Evolutionary conservation across 1,284 basidiomycete genomes (phyloP), one percentile per base, ranked within the genome.

Genomic region (Schizopora paradoxa): DNA sequence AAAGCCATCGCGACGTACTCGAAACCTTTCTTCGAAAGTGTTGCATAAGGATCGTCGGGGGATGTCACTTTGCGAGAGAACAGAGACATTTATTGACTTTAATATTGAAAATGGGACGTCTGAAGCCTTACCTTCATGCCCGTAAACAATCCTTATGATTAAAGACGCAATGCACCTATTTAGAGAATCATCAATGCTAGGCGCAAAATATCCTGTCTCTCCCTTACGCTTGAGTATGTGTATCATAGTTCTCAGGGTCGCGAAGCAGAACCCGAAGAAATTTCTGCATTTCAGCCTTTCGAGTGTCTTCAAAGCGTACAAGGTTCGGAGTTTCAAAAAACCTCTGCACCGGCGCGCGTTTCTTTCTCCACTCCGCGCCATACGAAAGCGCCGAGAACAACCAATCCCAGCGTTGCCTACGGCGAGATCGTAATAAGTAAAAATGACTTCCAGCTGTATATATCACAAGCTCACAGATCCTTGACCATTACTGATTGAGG

Each of bases 21-120:
- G 23, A 61, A 41, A 2, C 58, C 58, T 13, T 54, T 51, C 45
- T 62, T 72, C 3, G 72, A 73, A 5, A 72, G 54, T 1, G 61
- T 54, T 5, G 76, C 67, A 50, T 69, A 75, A 11, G 62, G 51
- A 45, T 74, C 73, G 5, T 68, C 68, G 32, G 10, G 22, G 28
- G 7, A 5, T 6, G 18, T 25, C 16, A 21, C 28, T 13, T 35
- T 13, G 16, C 18, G 23, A 5, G 18, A 8, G 13, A 34, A n/a
- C n/a, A n/a, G n/a, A 34, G 22, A 35, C 33, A 16, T 35, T 35
- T 22, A 16, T 35, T 16, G 6, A 16, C 33, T 10, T 35, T 19
- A 14, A 22, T 22, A 13, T 19, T 35, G 18, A 35, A 19, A 8
- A 35, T 6, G 6, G 33, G 18, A 7, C 18, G 18, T 10, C 18